phyloP scores from a whole-genome alignment of 1,139 yeast species.

The Kodamaea derodonti region DNA sequence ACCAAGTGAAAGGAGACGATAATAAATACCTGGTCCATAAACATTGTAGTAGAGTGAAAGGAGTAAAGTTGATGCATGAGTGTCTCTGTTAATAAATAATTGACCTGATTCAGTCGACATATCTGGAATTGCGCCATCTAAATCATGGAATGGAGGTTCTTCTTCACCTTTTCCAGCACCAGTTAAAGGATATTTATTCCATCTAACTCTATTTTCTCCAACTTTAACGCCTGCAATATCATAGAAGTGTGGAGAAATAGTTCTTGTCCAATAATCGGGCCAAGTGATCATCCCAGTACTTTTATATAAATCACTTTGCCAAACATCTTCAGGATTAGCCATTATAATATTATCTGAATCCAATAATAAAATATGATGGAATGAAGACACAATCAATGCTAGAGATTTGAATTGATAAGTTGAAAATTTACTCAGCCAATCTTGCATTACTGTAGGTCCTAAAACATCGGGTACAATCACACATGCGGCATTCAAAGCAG shows the following conservation, averaged over 20 bases:
- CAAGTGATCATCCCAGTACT: conserved; percentile 62
- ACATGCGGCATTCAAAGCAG: conserved; percentile 15
- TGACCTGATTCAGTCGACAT: conserved; percentile 64
- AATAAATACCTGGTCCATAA: conserved; percentile 55
- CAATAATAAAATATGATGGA: conserved; percentile 38
- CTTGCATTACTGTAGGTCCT: conserved; percentile 31
- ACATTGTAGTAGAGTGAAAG: conserved; percentile 54
- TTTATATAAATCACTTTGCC: conserved; percentile 51
- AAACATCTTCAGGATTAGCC: conserved; percentile 39
- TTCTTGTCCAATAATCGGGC: conserved; percentile 83
- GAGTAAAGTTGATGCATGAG: conserved; percentile 50
- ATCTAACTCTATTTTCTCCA: conserved; percentile 25
- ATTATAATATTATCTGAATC: conserved; percentile 42
- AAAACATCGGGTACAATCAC: conserved; percentile 29
- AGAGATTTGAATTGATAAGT: conserved; percentile 41
- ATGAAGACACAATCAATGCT: conserved; percentile 37
- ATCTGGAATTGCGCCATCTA: conserved; percentile 56
- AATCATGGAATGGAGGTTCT: conserved; percentile 41
- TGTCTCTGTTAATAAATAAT: conserved; percentile 47
- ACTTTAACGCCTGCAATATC: conserved; percentile 56
- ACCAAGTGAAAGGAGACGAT: conserved; percentile 56
- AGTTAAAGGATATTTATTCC: conserved; percentile 12
- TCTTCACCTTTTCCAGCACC: not conserved
- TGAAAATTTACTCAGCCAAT: conserved; percentile 26
- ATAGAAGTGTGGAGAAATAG: conserved; percentile 66